These are phyloP conservation scores for Mycena galericulata DNA, from an alignment of 768 basidiomycete genomes.

Conservation along the genomic window DNA sequence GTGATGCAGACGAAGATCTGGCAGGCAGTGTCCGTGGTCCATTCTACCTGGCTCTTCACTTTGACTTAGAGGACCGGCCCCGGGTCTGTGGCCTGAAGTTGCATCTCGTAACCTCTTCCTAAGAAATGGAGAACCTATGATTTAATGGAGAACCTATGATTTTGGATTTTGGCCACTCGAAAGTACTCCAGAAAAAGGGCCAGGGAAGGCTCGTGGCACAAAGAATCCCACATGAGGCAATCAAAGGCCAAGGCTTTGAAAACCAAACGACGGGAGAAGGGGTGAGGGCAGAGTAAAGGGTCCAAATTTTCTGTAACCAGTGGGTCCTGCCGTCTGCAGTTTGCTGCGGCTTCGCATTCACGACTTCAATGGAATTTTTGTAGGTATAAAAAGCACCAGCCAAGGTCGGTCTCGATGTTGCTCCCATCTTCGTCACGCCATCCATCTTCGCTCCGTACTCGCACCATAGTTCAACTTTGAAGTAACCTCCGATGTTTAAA, in stretches of 20 bases:
- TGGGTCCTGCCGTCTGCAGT: no score
- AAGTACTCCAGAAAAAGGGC: neutral
- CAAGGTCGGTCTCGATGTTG: no score
- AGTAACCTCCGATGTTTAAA: no score
- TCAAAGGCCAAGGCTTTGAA: conserved; percentile 8
- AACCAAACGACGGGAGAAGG: conserved; percentile 8
- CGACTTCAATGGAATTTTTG: no score
- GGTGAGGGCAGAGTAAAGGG: neutral
- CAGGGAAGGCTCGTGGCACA: neutral
- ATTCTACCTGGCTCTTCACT: conserved; percentile 15
- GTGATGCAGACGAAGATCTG: conserved; percentile 7
- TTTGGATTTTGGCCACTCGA: conserved; percentile 27
- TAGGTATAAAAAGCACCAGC: no score
- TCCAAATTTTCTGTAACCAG: no score
- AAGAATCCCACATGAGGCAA: conserved; percentile 3
- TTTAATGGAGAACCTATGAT: no score
- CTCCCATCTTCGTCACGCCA: no score
- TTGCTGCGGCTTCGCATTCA: no score
- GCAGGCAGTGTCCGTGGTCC: neutral
- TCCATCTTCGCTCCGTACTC: no score
- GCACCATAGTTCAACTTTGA: no score
- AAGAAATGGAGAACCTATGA: neutral
- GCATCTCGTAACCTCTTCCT: conserved; percentile 16
- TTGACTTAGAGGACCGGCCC: conserved; percentile 18
- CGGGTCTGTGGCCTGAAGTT: conserved; percentile 8